Evolutionary conservation across 2,329 filamentous ascomycete species (phyloP).

Genomic region (Elsinoe ampelina): DNA sequence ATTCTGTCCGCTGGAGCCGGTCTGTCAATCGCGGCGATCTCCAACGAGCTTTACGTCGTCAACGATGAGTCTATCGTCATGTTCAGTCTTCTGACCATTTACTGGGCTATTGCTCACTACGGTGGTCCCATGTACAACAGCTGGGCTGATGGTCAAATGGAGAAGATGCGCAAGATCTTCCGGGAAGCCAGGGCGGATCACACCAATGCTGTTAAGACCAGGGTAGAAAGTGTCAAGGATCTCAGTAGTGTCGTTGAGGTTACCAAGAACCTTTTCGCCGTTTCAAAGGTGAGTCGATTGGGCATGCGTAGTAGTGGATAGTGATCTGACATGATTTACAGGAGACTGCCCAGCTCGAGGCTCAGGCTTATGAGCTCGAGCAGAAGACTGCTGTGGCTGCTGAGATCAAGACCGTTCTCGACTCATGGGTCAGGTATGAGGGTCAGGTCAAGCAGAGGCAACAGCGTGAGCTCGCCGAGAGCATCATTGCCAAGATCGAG

Average conservation of each 20-base stretch:
- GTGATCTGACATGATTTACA: constrained; percentile 31
- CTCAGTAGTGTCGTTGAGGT: constrained; percentile 89
- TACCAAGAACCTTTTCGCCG: constrained; percentile 93
- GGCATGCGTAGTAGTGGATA: not conserved
- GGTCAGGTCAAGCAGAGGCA: constrained; percentile 97
- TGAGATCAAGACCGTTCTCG: constrained; percentile 91
- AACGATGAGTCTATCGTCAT: constrained; percentile 98
- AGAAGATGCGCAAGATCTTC: constrained; percentile 90
- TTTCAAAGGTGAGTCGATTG: constrained; percentile 71
- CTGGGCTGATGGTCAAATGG: constrained; percentile 81
- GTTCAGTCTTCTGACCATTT: constrained; percentile 86
- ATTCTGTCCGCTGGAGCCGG: constrained; percentile 90
- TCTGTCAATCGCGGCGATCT: constrained; percentile 87
- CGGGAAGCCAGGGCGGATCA: constrained; percentile 92
- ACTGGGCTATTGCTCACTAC: constrained; percentile 85
- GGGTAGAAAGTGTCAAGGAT: constrained; percentile 91
- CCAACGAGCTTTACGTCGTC: constrained; percentile 99
- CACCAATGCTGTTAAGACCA: constrained; percentile 86
- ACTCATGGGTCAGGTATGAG: constrained; percentile 99
- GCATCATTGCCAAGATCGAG: constrained; percentile 91
- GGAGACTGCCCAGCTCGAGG: constrained; percentile 96
- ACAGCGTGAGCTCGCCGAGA: constrained; percentile 89
- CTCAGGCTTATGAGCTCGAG: constrained; percentile 93
- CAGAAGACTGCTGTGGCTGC: constrained; percentile 84
- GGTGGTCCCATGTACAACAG: constrained; percentile 84